Percentiles rank a stretch among this genome's conserved stretches.
These are phyloP conservation scores for Ganoderma resinaceum DNA, from an alignment of 1,284 basidiomycete genomes.

Conservation along the genomic window DNA sequence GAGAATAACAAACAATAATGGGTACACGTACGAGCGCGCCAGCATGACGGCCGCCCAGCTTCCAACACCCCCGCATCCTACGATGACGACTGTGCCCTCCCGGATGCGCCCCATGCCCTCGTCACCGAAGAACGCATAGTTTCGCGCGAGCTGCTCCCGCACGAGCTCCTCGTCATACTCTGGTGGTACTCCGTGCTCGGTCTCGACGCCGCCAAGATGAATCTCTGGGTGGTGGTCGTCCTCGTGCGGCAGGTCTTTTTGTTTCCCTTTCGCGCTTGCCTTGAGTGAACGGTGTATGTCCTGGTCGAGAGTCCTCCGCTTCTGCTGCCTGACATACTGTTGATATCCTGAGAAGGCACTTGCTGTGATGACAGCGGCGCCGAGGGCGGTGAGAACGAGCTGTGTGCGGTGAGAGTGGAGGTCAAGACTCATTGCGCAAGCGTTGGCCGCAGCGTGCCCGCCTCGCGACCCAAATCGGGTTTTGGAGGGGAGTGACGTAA, in stretches of 20 bases:
- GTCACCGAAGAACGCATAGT: constrained; percentile 95
- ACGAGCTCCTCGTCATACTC: constrained; percentile 81
- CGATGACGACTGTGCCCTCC: constrained; percentile 80
- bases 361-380: constrained; percentile 68
- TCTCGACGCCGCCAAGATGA: constrained; percentile 12
- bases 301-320: constrained; percentile 61
- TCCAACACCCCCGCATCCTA: constrained; percentile 97
- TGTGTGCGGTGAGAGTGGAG: constrained; percentile 56
- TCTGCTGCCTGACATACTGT: constrained; percentile 52
- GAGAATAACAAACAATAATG: not conserved
- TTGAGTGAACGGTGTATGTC: constrained; percentile 63
- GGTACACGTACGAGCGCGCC: constrained; percentile 74
- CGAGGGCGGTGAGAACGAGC: constrained; percentile 65
- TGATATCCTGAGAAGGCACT: constrained; percentile 64
- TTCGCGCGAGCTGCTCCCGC: constrained; percentile 88
- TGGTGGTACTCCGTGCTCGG: constrained; percentile 13
- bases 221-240: constrained; percentile 24
- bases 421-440: constrained; percentile 35
- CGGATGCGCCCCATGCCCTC: constrained; percentile 87
- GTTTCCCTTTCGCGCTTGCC: constrained; percentile 20
- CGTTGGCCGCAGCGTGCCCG: not conserved
- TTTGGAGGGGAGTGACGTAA: not conserved
- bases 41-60: constrained; percentile 97
- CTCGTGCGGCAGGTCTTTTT: constrained; percentile 6
- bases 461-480: not conserved